Evolutionary conservation across 2,329 filamentous ascomycete species (phyloP).

Genomic region (Neospermospora avenae): DNA sequence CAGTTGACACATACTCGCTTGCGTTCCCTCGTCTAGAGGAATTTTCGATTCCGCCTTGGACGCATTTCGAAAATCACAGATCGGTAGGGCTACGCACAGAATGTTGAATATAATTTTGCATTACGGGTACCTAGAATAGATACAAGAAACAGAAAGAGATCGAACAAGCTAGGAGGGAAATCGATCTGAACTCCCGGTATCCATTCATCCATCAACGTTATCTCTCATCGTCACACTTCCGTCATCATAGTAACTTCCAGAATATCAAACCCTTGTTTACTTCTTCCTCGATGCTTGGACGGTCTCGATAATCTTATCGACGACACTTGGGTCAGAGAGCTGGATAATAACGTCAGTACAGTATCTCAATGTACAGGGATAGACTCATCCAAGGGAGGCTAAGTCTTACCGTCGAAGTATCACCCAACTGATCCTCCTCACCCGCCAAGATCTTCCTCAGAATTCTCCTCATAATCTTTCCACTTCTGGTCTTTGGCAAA

Average conservation of each 20-base stretch:
- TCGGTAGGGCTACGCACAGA: no score
- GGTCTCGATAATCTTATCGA: constrained; percentile 81
- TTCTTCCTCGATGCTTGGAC: constrained; percentile 46
- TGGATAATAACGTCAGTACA: constrained; percentile 38
- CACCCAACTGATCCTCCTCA: constrained; percentile 94
- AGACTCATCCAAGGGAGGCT: no score
- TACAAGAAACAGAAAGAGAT: neutral
- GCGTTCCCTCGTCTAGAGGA: no score
- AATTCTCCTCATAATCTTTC: constrained; percentile 98
- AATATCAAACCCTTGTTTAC: constrained; percentile 6
- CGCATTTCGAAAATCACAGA: no score
- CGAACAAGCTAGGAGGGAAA: neutral
- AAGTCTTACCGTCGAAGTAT: constrained; percentile 73
- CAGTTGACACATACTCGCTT: no score
- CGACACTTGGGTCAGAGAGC: constrained; percentile 86
- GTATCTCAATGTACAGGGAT: no score
- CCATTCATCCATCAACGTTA: neutral
- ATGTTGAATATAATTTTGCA: neutral
- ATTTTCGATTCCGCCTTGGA: no score
- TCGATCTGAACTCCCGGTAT: neutral
- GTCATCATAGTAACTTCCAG: neutral
- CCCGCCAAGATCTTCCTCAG: constrained; percentile 95
- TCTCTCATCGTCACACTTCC: neutral
- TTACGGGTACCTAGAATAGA: neutral
- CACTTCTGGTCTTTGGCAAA: constrained; percentile 93